These are phyloP conservation scores for Actinidia arguta DNA, from an alignment of 179 eudicot species.

Conservation along the genomic window DNA sequence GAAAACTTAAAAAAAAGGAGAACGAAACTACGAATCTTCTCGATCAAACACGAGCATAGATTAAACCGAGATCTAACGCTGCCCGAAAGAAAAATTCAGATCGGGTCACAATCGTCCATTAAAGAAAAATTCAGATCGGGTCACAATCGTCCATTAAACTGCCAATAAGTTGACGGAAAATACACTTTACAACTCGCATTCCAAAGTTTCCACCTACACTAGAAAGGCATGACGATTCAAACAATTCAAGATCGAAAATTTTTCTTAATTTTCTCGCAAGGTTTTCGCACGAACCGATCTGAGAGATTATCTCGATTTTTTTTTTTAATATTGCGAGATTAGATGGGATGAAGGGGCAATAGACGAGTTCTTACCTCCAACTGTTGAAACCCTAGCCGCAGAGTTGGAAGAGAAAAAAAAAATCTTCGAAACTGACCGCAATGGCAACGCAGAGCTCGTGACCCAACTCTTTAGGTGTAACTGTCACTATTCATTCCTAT, in stretches of 20 bases:
- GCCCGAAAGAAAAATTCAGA: background rate
- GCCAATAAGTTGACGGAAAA: no score
- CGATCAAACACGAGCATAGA: background rate
- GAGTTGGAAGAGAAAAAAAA: background rate
- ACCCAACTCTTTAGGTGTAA: background rate
- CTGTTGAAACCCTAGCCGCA: constrained; percentile 1
- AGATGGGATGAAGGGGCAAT: background rate
- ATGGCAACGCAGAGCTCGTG: background rate
- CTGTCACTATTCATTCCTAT: background rate
- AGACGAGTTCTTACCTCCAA: background rate
- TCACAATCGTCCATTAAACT: no score
- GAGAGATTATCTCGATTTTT: no score
- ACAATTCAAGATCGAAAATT: no score
- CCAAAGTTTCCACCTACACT: no score
- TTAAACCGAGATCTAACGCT: background rate
- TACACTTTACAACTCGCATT: no score
- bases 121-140: background rate
- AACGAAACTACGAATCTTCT: background rate
- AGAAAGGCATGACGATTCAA: no score
- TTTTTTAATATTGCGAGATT: no score
- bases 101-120: no score
- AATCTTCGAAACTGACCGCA: background rate
- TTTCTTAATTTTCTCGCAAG: no score
- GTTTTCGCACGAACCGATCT: no score
- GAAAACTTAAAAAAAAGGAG: background rate